Evolutionary conservation across 176 grass and related monocot species (phyloP).

Genomic region (Bothriochloa decipiens): DNA sequence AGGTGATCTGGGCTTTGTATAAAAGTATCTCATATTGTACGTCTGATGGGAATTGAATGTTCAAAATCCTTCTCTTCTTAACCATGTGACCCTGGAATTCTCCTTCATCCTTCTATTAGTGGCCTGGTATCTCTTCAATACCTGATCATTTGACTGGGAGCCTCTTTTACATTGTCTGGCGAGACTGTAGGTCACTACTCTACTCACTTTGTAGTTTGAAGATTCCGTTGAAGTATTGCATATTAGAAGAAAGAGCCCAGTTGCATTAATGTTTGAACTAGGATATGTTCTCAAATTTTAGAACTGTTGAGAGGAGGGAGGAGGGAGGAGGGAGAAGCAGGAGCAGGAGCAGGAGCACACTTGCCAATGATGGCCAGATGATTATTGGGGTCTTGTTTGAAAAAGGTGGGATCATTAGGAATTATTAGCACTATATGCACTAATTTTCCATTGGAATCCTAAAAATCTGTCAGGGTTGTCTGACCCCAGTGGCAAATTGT

Average conservation of each 20-base stretch:
- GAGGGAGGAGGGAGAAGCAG: background rate
- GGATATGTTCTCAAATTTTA: constrained; percentile 14
- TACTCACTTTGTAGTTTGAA: background rate
- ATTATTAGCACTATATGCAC: background rate
- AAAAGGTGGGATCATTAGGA: background rate
- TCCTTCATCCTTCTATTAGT: constrained; percentile 5
- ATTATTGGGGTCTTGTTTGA: background rate
- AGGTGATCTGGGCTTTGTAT: background rate
- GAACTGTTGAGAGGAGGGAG: background rate
- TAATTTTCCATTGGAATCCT: background rate
- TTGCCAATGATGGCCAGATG: constrained; percentile 2
- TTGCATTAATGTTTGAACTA: constrained; percentile 14
- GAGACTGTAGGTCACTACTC: background rate
- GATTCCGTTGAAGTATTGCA: background rate
- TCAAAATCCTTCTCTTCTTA: constrained; percentile 15
- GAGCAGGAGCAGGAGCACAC: background rate
- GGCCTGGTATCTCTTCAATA: background rate
- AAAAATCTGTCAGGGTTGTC: too few species aligned
- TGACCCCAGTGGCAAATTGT: too few species aligned
- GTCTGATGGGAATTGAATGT: constrained; percentile 12
- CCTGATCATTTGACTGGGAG: background rate
- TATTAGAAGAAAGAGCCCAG: background rate
- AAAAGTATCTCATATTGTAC: constrained; percentile 12
- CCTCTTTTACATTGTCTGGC: background rate
- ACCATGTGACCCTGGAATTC: background rate